phyloP scores from a whole-genome alignment of 495 filamentous ascomycete genomes.

The Alectoria sarmentosa region DNA sequence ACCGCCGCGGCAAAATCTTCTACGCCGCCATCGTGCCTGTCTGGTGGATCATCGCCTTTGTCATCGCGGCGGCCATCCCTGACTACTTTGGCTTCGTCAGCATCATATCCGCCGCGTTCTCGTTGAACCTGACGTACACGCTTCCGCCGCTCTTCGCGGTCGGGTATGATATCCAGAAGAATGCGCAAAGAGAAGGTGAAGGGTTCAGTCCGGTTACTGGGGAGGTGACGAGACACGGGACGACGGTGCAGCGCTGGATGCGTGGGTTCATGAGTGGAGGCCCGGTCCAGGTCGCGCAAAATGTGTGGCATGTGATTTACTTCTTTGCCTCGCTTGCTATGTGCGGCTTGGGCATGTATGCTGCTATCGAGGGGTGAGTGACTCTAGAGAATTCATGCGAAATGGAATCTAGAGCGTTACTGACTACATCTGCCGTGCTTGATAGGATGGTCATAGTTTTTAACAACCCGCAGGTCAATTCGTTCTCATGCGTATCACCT shows the following conservation, averaged over 20 bases:
- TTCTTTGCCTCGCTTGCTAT: constrained; percentile 33
- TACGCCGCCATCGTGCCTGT: constrained; percentile 47
- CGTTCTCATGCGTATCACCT: constrained; percentile 35
- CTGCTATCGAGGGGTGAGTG: constrained; percentile 31
- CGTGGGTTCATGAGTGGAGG: constrained; percentile 33
- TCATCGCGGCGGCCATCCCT: constrained; percentile 45
- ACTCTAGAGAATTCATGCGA: not conserved
- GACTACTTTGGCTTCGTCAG: constrained; percentile 41
- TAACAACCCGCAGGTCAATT: constrained; percentile 32
- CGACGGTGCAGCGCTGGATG: constrained; percentile 32
- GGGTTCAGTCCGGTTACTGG: constrained; percentile 41
- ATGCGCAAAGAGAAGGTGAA: constrained; percentile 31
- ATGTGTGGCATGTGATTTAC: constrained; percentile 35
- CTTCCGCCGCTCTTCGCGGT: constrained; percentile 41
- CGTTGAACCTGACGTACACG: constrained; percentile 44
- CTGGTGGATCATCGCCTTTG: constrained; percentile 49
- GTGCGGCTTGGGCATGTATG: constrained; percentile 37
- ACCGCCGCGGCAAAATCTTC: constrained; percentile 42
- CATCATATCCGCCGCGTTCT: constrained; percentile 40
- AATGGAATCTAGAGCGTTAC: not conserved
- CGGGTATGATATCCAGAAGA: constrained; percentile 39
- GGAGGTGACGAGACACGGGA: constrained; percentile 30
- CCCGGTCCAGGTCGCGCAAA: constrained; percentile 10
- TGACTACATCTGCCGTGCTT: constrained; percentile 5
- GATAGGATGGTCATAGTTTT: constrained; percentile 16